A percentile compares a stretch with the other conserved stretches of the same genome.
phyloP scores from a whole-genome alignment of 371 early-diverging fungal species.

The Parasitella parasitica region DNA sequence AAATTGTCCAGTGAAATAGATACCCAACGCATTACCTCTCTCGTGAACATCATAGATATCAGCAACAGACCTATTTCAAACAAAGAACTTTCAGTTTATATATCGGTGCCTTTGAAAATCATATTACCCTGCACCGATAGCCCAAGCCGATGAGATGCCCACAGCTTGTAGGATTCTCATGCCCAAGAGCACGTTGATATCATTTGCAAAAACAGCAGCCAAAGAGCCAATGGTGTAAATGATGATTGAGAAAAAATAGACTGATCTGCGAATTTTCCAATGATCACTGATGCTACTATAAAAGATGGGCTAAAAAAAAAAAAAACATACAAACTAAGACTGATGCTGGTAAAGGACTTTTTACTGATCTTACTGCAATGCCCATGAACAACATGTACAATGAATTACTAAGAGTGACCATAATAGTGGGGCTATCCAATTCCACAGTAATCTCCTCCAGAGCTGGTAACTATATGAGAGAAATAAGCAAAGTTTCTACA shows the following conservation, averaged over 20 bases:
- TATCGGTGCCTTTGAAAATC: too few species aligned
- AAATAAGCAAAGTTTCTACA: too few species aligned
- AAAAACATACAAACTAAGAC: neutral
- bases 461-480: slow-evolving; percentile 46
- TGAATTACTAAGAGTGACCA: slow-evolving; percentile 59
- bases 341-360: neutral
- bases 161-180: slow-evolving; percentile 74
- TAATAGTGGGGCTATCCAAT: slow-evolving; percentile 41
- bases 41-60: slow-evolving; percentile 49
- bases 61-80: slow-evolving; percentile 52
- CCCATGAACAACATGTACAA: slow-evolving; percentile 68
- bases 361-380: slow-evolving; percentile 45
- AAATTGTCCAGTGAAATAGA: slow-evolving; percentile 57
- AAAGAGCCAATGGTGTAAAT: slow-evolving; percentile 67
- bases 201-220: slow-evolving; percentile 63
- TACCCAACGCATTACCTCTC: slow-evolving; percentile 46
- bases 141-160: slow-evolving; percentile 76
- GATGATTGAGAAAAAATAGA: slow-evolving; percentile 62
- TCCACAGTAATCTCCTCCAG: slow-evolving; percentile 37
- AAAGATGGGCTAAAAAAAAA: slow-evolving; percentile 47
- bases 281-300: slow-evolving; percentile 74
- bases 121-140: slow-evolving; percentile 72
- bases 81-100: neutral
- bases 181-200: slow-evolving; percentile 58
- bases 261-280: slow-evolving; percentile 63